Evolutionary conservation across 2,329 filamentous ascomycete species (phyloP).

Genomic region (Alternaria gansuensis): DNA sequence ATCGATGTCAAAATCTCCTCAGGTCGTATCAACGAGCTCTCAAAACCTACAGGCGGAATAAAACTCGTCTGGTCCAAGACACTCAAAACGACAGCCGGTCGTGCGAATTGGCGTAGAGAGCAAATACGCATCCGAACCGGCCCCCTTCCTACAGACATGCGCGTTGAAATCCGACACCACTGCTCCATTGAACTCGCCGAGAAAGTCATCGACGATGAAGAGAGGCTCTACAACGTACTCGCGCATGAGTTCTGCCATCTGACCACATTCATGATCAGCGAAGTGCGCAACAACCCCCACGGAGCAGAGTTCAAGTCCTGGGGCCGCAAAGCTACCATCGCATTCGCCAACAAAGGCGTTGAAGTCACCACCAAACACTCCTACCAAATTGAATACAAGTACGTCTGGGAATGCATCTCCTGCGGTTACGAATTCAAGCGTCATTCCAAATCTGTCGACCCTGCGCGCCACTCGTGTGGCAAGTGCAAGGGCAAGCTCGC

Average conservation of each 20-base stretch:
- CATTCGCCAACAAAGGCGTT: slow-evolving; percentile 70
- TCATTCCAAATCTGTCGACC: slow-evolving; percentile 86
- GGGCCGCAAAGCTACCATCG: slow-evolving; percentile 61
- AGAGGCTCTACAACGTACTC: slow-evolving; percentile 85
- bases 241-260: slow-evolving; percentile 97
- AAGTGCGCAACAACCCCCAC: slow-evolving; percentile 78
- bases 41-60: slow-evolving; percentile 73
- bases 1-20: slow-evolving; percentile 72
- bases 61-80: slow-evolving; percentile 77
- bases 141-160: slow-evolving; percentile 34
- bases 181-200: slow-evolving; percentile 87
- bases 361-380: slow-evolving; percentile 88
- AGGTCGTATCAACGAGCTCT: slow-evolving; percentile 66
- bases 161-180: slow-evolving; percentile 61
- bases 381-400: slow-evolving; percentile 93
- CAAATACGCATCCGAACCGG: slow-evolving; percentile 50
- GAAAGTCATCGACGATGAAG: slow-evolving; percentile 80
- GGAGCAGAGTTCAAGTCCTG: slow-evolving; percentile 85
- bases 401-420: slow-evolving; percentile 78
- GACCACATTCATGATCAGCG: slow-evolving; percentile 86
- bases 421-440: slow-evolving; percentile 80
- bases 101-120: slow-evolving; percentile 61
- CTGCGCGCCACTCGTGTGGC: slow-evolving; percentile 75
- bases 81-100: slow-evolving; percentile 80
- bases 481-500: slow-evolving; percentile 72